Evolutionary conservation across 371 early-diverging fungal species (phyloP).

Genomic region (Rhizopus sp.): DNA sequence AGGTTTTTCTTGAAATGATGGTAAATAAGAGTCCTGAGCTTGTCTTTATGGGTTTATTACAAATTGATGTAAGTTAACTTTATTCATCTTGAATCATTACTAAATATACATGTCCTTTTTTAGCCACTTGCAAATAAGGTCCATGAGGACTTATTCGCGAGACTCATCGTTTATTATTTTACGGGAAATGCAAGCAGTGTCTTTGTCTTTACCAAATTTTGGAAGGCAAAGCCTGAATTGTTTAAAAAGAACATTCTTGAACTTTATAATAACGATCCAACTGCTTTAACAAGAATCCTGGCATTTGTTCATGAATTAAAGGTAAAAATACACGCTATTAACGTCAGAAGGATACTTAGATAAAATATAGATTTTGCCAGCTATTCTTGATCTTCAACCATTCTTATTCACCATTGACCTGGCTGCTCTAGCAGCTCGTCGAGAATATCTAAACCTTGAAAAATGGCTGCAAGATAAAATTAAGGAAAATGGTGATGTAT

Average conservation of each 20-base stretch:
- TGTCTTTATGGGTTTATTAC: conserved; percentile 74
- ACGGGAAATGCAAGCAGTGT: conserved; percentile 68
- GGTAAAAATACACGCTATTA: conserved; percentile 39
- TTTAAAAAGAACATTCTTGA: conserved; percentile 71
- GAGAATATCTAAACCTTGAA: conserved; percentile 83
- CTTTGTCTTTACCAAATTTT: conserved; percentile 75
- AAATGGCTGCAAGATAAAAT: conserved; percentile 87
- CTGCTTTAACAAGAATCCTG: conserved; percentile 72
- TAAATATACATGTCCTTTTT: not conserved
- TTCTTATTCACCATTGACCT: conserved; percentile 82
- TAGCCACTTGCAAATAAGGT: conserved; percentile 61
- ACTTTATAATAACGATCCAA: conserved; percentile 74
- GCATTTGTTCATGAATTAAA: conserved; percentile 85
- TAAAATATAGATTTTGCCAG: conserved; percentile 60
- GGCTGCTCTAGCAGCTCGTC: conserved; percentile 80
- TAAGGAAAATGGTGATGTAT: conserved; percentile 63
- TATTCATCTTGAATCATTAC: not conserved
- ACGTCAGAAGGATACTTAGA: not conserved
- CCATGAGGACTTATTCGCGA: conserved; percentile 70
- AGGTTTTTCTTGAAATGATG: conserved; percentile 66
- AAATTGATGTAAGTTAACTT: conserved; percentile 51
- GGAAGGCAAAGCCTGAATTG: conserved; percentile 68
- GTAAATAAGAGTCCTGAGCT: conserved; percentile 75
- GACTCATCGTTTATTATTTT: conserved; percentile 69
- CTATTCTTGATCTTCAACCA: conserved; percentile 71